These are phyloP conservation scores for Pleurotus pulmonarius DNA, from an alignment of 768 basidiomycete species.

Conservation along the genomic window DNA sequence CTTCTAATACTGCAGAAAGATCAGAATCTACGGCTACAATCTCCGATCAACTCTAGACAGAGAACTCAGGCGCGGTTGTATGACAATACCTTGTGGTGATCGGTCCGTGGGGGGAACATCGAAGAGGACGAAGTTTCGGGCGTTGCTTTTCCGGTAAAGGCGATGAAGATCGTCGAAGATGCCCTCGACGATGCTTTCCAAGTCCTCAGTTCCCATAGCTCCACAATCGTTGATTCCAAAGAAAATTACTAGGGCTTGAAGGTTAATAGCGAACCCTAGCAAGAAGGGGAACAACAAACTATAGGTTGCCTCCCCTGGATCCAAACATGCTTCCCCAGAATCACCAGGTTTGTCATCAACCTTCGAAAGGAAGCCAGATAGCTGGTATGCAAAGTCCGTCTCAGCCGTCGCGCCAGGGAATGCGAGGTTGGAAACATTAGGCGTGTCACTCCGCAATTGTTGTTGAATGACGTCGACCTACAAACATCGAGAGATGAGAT, in stretches of 20 bases:
- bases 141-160: slow-evolving; percentile 27
- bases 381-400: too few species aligned
- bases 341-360: too few species aligned
- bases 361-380: too few species aligned
- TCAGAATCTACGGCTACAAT: neutral
- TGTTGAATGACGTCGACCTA: too few species aligned
- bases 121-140: slow-evolving; percentile 32
- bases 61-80: neutral
- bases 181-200: slow-evolving; percentile 22
- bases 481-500: too few species aligned
- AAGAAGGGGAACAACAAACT: too few species aligned
- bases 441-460: too few species aligned
- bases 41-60: neutral
- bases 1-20: neutral
- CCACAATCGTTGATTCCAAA: slow-evolving; percentile 39
- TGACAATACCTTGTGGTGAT: slow-evolving; percentile 27
- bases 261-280: too few species aligned
- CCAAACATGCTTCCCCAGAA: too few species aligned
- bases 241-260: slow-evolving; percentile 20
- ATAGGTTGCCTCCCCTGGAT: too few species aligned
- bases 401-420: too few species aligned
- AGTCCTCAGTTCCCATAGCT: slow-evolving; percentile 20
- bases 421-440: too few species aligned
- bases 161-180: slow-evolving; percentile 21
- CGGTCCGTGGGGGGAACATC: slow-evolving; percentile 35